These are phyloP conservation scores for Bombardia bombarda DNA, from an alignment of 495 filamentous ascomycete genomes.

Conservation along the genomic window DNA sequence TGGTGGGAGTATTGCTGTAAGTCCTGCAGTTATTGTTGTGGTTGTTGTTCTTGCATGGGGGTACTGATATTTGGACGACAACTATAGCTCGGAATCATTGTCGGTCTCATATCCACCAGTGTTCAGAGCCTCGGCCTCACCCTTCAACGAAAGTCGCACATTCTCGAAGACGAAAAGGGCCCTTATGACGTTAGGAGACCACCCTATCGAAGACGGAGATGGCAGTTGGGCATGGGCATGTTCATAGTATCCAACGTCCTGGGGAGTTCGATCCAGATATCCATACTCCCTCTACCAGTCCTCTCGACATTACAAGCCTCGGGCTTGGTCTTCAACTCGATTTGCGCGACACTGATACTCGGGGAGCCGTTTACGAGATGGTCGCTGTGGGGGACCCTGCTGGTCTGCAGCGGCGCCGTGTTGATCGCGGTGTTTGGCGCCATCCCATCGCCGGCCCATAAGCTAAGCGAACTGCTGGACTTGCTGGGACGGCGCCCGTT, in stretches of 20 bases:
- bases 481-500: conserved; percentile 70
- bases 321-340: conserved; percentile 95
- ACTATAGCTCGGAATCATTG: conserved; percentile 84
- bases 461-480: conserved; percentile 67
- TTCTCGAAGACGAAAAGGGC: conserved; percentile 90
- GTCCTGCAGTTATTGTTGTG: conserved; percentile 21
- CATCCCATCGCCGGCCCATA: conserved; percentile 91
- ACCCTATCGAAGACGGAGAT: conserved; percentile 83
- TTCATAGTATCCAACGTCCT: conserved; percentile 91
- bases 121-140: conserved; percentile 93
- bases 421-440: conserved; percentile 92
- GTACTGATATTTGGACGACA: too few relatives aligned
- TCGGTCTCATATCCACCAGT: conserved; percentile 86
- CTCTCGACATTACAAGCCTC: conserved; percentile 94
- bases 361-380: conserved; percentile 89
- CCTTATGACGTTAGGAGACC: conserved; percentile 72
- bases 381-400: conserved; percentile 78
- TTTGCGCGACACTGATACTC: conserved; percentile 89
- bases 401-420: conserved; percentile 79
- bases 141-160: conserved; percentile 96
- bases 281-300: conserved; percentile 88
- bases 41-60: background rate
- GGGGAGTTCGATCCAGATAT: conserved; percentile 95
- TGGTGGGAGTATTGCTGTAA: conserved; percentile 75
- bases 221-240: conserved; percentile 98